Base-by-base conservation (phyloP, 2,329 filamentous ascomycete genomes). In the Exophiala xenobiotica region DNA sequence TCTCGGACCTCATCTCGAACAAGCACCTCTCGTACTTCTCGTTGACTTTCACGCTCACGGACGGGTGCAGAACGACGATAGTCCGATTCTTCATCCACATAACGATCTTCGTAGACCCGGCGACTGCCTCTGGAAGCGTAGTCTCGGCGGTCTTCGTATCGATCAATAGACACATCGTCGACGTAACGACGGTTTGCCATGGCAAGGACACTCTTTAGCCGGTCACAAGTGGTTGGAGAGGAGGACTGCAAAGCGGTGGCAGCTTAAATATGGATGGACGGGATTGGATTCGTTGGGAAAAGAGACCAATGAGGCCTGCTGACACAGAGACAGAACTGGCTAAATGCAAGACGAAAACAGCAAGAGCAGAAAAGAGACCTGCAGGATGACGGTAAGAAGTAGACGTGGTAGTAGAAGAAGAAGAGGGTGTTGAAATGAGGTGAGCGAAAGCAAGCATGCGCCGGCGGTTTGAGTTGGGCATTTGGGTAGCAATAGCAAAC, bases 81-180 rank as follows among this genome's bases (percentile, higher is more conserved):
- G 62, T 65, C 42, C 49, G 77, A 68, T 58, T 79, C 77, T 37
- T 76, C 54, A 51, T 80, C 76, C 38, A 77, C 66, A 43, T 78
- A 76, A 23, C 77, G 74, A 57, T 76, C 76, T 60, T 74, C 73
- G 44, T 69, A 68, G 27, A 67, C 65, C 46, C 64, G 61, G n/a
- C 69, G 67, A 51, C 67, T 63, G 24, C 67, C 64, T 40, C 68
- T 61, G 48, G 68, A 67, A 55, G 75, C 74, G 57, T 77, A 74
- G 68, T 56, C 54, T 61, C 77, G 71, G 47, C 73, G 70, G 61
- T 77, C 73, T 45, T 75, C 73, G 60, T 75, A 76, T 59, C 72
- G 65, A 61, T 76, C 73, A 50, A 73, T 69, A 26, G 71, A 54
- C 11, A 60, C 51, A 22, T 62, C 60, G 27, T 56, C 69, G 26